Evolutionary conservation across 2,329 filamentous ascomycete genomes (phyloP), one percentile per base, ranked within the genome.

Genomic region (Dothideomycetes sp.): DNA sequence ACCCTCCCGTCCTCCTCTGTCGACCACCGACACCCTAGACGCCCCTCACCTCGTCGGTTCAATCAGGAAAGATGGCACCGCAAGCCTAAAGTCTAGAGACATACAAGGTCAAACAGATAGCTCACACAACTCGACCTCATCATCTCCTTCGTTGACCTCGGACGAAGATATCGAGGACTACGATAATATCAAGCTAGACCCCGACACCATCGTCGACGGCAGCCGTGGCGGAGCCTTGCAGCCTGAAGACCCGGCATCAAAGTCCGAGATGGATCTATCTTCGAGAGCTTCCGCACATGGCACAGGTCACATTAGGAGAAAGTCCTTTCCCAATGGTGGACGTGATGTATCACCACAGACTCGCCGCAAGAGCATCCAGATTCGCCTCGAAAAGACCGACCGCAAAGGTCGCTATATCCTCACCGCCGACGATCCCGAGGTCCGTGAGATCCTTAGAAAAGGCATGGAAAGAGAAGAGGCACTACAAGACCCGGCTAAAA

Each of bases 401-500:
- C 59, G 58, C 36, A 67, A 63, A 40, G 68, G 66, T 12, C 57
- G 63, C 37, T 71, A 72, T 47, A 60, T 65, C 13, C 54, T 74
- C 19, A 70, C 62, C 0, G 63, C 68, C 2, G 67, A 72, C 38
- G 70, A 74, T 44, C 62, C 67, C 0, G 63, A 67, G 27, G 61
- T 73, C 27, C 62, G 60, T 31, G 65, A 69, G 10, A 64, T 71
- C 19, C 50, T 73, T 15, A 55, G 55, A 3, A 55, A 59, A 30
- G 62, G 62, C 19, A 54, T 70, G 15, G 63, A 67, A 45, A 55
- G 63, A 34, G 64, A 69, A 40, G 60, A 61, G 25, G 51, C 50
- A 11, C 57, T 56, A 10, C 45, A 47, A 27, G 49, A 52, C 9
- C 45, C 41, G 17, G 52, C 54, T 5, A 63, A 59, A 44, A 60